Conservation (phyloP, 2,329 filamentous ascomycete genomes). For the Amylocarpus encephaloides region DNA sequence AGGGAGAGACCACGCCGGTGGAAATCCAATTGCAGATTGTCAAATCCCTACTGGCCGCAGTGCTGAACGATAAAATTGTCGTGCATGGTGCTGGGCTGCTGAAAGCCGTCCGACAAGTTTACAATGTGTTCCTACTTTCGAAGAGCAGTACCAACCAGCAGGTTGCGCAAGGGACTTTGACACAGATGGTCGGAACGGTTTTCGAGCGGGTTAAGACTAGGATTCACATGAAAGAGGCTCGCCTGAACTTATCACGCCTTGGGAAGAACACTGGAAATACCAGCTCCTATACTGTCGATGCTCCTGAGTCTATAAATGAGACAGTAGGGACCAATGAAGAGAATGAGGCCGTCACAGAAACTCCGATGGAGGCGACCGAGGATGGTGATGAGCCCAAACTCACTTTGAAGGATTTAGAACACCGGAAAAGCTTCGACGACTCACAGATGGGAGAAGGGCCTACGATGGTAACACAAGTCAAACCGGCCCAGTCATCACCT, state of each 20-base stretch:
- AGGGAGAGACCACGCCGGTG: slow-evolving; percentile 85
- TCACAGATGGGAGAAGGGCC: slow-evolving; percentile 60
- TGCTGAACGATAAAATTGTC: slow-evolving; percentile 97
- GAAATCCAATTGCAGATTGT: slow-evolving; percentile 97
- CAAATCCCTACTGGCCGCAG: slow-evolving; percentile 90
- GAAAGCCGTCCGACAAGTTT: slow-evolving; percentile 95
- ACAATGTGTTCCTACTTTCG: slow-evolving; percentile 96
- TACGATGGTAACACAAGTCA: slow-evolving; percentile 59
- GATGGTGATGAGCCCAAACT: slow-evolving; percentile 45
- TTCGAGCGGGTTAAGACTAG: slow-evolving; percentile 90
- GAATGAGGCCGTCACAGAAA: slow-evolving; percentile 25
- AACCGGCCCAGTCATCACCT: slow-evolving; percentile 37
- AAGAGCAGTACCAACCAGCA: slow-evolving; percentile 93
- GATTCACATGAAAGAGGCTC: slow-evolving; percentile 78
- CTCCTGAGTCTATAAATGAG: slow-evolving; percentile 25
- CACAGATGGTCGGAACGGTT: slow-evolving; percentile 97
- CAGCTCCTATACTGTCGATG: slow-evolving; percentile 30
- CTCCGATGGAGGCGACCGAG: slow-evolving; percentile 20
- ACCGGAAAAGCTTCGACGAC: slow-evolving; percentile 60
- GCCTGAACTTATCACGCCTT: slow-evolving; percentile 44
- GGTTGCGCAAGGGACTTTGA: slow-evolving; percentile 91
- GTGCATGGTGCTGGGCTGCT: slow-evolving; percentile 93
- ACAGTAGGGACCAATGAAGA: slow-evolving; percentile 17
- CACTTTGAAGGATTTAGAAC: slow-evolving; percentile 60
- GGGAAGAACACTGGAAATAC: slow-evolving; percentile 25